Percentiles rank a stretch among this genome's conserved stretches.
Conservation (phyloP, 2,329 filamentous ascomycete species). For the Fusarium sp. region DNA sequence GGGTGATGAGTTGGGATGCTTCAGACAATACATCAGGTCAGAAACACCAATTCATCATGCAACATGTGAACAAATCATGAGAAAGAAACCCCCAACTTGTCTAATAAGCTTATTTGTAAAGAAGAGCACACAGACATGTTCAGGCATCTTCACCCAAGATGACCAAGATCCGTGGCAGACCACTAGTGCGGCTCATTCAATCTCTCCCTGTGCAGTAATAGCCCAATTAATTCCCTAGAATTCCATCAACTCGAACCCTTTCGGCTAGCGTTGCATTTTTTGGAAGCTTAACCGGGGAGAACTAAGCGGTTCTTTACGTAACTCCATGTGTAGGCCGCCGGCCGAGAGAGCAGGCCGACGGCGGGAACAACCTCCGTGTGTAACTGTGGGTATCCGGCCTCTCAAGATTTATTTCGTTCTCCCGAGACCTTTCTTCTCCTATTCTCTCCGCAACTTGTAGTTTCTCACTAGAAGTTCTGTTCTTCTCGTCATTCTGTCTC, state of each 20-base stretch:
- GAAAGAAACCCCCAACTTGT: background rate
- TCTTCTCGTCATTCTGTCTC: background rate
- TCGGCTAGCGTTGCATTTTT: background rate
- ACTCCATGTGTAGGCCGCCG: background rate
- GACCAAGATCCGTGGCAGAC: background rate
- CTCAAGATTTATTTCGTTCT: background rate
- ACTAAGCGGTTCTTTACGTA: slow-evolving; percentile 1
- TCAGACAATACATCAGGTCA: background rate
- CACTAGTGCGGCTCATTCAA: slow-evolving; percentile 2
- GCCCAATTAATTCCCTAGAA: background rate
- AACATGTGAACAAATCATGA: background rate
- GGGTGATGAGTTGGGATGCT: background rate
- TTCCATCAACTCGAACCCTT: background rate
- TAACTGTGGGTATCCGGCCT: background rate
- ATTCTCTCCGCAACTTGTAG: background rate
- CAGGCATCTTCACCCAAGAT: background rate
- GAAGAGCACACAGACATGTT: background rate
- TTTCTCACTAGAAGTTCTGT: background rate
- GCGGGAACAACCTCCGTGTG: background rate
- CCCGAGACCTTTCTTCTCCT: background rate
- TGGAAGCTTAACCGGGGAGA: background rate
- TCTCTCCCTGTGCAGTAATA: background rate
- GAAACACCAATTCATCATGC: background rate
- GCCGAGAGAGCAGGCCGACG: background rate
- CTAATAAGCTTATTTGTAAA: background rate